Evolutionary conservation across 352 stramenopile species (phyloP).

Genomic region (Globisporangium canariense): DNA sequence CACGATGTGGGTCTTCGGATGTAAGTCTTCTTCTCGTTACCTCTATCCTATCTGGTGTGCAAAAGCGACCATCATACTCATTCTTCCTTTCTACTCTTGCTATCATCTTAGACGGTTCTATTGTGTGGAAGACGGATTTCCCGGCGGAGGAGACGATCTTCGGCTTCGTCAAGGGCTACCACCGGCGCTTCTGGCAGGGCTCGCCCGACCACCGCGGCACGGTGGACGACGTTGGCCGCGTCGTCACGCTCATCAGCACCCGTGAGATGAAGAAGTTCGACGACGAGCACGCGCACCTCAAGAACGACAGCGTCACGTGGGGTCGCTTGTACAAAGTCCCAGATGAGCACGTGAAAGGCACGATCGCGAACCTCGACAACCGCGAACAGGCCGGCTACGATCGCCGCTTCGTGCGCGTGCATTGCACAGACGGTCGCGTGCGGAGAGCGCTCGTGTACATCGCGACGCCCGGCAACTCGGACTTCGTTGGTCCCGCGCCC

Average conservation of each 20-base stretch:
- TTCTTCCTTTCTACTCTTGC: not conserved
- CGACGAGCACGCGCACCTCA: constrained; percentile 62
- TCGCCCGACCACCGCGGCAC: constrained; percentile 85
- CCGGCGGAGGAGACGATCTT: constrained; percentile 27
- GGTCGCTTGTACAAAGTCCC: constrained; percentile 87
- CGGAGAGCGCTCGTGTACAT: constrained; percentile 84
- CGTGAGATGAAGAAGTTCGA: constrained; percentile 73
- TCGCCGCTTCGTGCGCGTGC: constrained; percentile 68
- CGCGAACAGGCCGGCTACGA: constrained; percentile 84
- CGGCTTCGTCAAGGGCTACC: constrained; percentile 78
- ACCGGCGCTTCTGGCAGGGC: constrained; percentile 88
- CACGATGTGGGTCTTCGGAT: constrained; percentile 17
- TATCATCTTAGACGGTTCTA: not conserved
- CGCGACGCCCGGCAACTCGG: constrained; percentile 72
- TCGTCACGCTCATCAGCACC: constrained; percentile 86
- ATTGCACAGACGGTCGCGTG: constrained; percentile 65
- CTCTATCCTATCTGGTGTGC: not conserved
- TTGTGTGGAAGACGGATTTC: constrained; percentile 31
- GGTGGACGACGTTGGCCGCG: constrained; percentile 66
- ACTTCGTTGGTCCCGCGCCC: constrained; percentile 73
- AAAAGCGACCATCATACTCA: not conserved
- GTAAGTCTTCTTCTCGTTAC: constrained; percentile 46
- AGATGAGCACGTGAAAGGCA: constrained; percentile 66
- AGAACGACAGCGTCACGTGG: constrained; percentile 71
- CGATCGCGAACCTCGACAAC: constrained; percentile 78